phyloP scores from a whole-genome alignment of 768 basidiomycete genomes.

The Collybia nuda region DNA sequence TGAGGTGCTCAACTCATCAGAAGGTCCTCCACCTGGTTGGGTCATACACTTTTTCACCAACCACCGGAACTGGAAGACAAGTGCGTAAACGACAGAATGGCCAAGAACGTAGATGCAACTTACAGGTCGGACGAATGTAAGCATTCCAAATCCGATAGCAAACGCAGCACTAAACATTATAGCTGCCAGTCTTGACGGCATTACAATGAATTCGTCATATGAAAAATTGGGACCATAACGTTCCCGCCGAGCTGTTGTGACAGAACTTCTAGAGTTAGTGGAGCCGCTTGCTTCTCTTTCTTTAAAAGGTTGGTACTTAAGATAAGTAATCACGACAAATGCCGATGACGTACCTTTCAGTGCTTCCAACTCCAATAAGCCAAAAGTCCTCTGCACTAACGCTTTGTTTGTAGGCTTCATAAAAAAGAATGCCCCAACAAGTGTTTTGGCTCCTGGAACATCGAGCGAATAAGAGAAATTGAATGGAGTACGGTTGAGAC shows the following conservation, averaged over 20 bases:
- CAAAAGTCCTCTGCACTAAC: slow-evolving; percentile 47
- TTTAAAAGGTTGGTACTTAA: neutral
- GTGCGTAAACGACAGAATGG: neutral
- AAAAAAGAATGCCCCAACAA: slow-evolving; percentile 35
- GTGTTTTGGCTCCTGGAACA: slow-evolving; percentile 32
- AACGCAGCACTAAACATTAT: slow-evolving; percentile 36
- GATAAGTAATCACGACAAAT: neutral
- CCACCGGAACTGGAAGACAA: slow-evolving; percentile 48
- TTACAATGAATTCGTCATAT: slow-evolving; percentile 71
- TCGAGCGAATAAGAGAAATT: slow-evolving; percentile 35
- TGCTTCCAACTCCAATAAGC: slow-evolving; percentile 37
- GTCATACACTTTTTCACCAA: slow-evolving; percentile 50
- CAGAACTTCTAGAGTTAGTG: neutral
- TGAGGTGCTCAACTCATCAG: slow-evolving; percentile 51
- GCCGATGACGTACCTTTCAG: slow-evolving; percentile 12
- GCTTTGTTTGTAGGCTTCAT: slow-evolving; percentile 41
- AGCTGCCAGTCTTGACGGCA: slow-evolving; percentile 37
- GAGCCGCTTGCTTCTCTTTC: neutral
- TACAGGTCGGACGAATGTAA: slow-evolving; percentile 40
- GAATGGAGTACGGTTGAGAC: slow-evolving; percentile 17
- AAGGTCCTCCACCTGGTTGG: slow-evolving; percentile 61
- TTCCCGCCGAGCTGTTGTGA: slow-evolving; percentile 19
- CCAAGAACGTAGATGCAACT: slow-evolving; percentile 9
- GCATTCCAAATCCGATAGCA: slow-evolving; percentile 28
- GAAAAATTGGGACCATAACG: slow-evolving; percentile 71